Evolutionary conservation across 345 rosid species (phyloP), one percentile per base, ranked within the genome.

Genomic region (Streptanthus diversifolius): DNA sequence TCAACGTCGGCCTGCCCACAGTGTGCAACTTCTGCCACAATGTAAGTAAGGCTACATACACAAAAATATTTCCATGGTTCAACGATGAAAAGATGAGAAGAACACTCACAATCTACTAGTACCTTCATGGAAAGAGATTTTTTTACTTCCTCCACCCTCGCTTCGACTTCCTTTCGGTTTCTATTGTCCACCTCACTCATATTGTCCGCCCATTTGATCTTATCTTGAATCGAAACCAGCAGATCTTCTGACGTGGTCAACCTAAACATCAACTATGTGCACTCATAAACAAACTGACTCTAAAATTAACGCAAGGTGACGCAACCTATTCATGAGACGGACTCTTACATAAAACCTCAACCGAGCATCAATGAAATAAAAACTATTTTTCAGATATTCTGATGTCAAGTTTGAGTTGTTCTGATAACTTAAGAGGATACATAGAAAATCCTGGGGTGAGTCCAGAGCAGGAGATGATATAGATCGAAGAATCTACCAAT

Each of bases 121-220:
- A 93, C 98, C 98, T 93, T 93, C 87, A 86, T 55, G 64, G 92
- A 74, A 41, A 90, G 81, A 48, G 97, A 79, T 81, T 89, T 90
- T 80, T 87, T 93, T 61, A 87, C 85, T 60, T 93, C 93, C 74
- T 89, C 97, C 75, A 83, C 84, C 77, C 72, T 80, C 57, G 89
- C 96, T 67, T 93, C 92, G 5, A 89, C 84, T 43, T 91, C 96
- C 85, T 89, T 93, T 18, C 74, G 77, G 48, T 85, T 91, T 80
- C 80, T 89, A 77, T 82, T 86, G 85, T 86, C 90, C 68, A 71
- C 57, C 53, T 90, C 98, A 75, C 91, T 85, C 95, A 83, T 90
- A 11, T 72, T 77, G 83, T 93, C 98, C 52, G 96, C 97, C 98
- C 98, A 91, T 71, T 91, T 91, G 52, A 93, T 91, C 86, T 87